A percentile compares a stretch with the other conserved stretches of the same genome.
Conservation (phyloP, 2,329 filamentous ascomycete genomes). For the Penicillium oxalicum region DNA sequence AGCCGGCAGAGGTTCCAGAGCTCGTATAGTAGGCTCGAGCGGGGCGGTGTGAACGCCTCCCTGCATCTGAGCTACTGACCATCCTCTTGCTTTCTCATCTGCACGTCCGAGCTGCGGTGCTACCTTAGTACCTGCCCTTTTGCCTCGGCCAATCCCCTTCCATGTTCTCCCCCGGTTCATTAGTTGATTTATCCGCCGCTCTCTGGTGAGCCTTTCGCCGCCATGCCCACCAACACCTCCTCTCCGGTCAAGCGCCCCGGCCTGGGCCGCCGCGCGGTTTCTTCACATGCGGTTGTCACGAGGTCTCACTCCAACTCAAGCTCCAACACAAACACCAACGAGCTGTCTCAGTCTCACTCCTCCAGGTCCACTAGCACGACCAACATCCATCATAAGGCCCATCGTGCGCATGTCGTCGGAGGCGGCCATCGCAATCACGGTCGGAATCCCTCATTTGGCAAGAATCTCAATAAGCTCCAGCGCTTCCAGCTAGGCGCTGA, state of each 20-base stretch:
- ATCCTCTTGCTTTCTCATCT: slow-evolving; percentile 20
- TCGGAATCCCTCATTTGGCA: slow-evolving; percentile 40
- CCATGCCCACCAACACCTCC: slow-evolving; percentile 28
- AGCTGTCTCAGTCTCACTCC: slow-evolving; percentile 28
- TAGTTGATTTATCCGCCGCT: slow-evolving; percentile 17
- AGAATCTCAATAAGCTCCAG: slow-evolving; percentile 41
- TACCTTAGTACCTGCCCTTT: slow-evolving; percentile 19
- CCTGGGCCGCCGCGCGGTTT: slow-evolving; percentile 36
- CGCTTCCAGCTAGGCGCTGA: slow-evolving; percentile 32
- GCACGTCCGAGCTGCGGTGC: slow-evolving; percentile 22
- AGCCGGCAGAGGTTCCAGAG: slow-evolving; percentile 1
- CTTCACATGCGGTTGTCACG: slow-evolving; percentile 37
- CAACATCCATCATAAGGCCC: slow-evolving; percentile 31
- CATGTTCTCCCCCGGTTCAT: slow-evolving; percentile 14
- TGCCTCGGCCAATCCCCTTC: slow-evolving; percentile 24
- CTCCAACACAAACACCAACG: slow-evolving; percentile 17
- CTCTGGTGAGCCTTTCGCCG: slow-evolving; percentile 13
- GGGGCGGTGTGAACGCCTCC: slow-evolving; percentile 13
- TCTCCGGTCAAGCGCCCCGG: slow-evolving; percentile 38
- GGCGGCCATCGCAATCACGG: slow-evolving; percentile 36
- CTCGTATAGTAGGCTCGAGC: slow-evolving; percentile 5
- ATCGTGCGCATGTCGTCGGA: slow-evolving; percentile 41
- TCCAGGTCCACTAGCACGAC: slow-evolving; percentile 30
- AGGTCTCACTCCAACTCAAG: slow-evolving; percentile 24
- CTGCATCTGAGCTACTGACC: slow-evolving; percentile 11